A percentile compares a stretch with the other conserved stretches of the same genome.
These are phyloP conservation scores for Parathielavia hyrcaniae DNA, from an alignment of 495 filamentous ascomycete genomes.

Conservation along the genomic window DNA sequence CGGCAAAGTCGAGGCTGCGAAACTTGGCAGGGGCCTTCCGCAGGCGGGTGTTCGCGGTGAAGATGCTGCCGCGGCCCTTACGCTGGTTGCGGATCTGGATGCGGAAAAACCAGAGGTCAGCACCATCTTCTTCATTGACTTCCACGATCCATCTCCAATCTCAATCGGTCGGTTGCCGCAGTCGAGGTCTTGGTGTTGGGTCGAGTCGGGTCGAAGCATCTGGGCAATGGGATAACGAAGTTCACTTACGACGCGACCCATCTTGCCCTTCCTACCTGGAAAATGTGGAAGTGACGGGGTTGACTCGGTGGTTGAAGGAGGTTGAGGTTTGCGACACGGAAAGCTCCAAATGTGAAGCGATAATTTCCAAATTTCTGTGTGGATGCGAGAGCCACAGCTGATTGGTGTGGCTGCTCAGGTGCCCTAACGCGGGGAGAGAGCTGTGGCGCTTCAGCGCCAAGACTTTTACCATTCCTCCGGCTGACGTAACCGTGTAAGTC, in stretches of 20 bases:
- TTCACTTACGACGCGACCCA: conserved; percentile 50
- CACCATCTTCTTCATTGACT: conserved; percentile 8
- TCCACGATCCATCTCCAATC: not conserved
- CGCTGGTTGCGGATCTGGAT: conserved; percentile 84
- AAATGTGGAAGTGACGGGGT: conserved; percentile 31
- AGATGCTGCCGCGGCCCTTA: conserved; percentile 97
- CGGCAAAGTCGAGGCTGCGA: conserved; percentile 87
- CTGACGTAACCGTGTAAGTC: conserved; percentile 2
- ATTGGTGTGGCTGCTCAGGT: conserved; percentile 23
- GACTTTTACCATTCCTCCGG: not conserved
- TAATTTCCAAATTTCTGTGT: conserved; percentile 40
- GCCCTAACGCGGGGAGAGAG: conserved; percentile 33
- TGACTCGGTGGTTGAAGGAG: conserved; percentile 31
- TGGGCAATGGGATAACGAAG: conserved; percentile 14
- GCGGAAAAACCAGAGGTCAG: conserved; percentile 29
- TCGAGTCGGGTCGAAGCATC: conserved; percentile 19
- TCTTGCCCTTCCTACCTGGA: conserved; percentile 37
- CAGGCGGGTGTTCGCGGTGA: conserved; percentile 80
- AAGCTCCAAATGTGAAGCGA: conserved; percentile 29
- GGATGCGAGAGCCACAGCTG: conserved; percentile 29
- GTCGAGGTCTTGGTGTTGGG: conserved; percentile 17
- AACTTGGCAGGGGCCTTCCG: conserved; percentile 83
- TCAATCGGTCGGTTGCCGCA: conserved; percentile 20
- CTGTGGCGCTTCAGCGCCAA: conserved; percentile 11
- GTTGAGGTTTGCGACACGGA: conserved; percentile 28